Conservation (phyloP, 1,284 basidiomycete species). For the Blastosporella zonata region DNA sequence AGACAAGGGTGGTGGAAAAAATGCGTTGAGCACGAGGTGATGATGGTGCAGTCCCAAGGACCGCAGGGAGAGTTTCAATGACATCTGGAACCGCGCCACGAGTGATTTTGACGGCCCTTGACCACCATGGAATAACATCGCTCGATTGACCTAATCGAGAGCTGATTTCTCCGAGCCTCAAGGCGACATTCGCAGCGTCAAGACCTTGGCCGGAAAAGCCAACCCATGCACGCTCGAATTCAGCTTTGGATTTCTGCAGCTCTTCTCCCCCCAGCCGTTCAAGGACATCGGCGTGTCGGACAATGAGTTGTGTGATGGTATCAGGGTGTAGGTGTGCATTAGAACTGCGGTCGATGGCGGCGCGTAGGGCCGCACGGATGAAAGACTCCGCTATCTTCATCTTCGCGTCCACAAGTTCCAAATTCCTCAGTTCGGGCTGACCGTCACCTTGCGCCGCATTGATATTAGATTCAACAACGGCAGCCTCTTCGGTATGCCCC, state of each 20-base stretch:
- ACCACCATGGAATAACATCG: constrained; percentile 68
- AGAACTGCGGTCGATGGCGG: constrained; percentile 38
- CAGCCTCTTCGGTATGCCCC: constrained; percentile 51
- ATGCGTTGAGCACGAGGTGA: constrained; percentile 70
- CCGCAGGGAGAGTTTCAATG: constrained; percentile 25
- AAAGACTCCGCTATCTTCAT: constrained; percentile 53
- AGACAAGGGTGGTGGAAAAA: constrained; percentile 62
- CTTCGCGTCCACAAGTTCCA: constrained; percentile 49
- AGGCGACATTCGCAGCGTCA: constrained; percentile 54
- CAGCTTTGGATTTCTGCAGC: constrained; percentile 54
- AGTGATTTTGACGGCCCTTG: constrained; percentile 47
- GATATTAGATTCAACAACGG: constrained; percentile 36
- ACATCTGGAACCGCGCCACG: constrained; percentile 21
- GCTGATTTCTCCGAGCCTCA: constrained; percentile 65
- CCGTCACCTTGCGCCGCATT: constrained; percentile 33
- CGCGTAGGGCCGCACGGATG: constrained; percentile 48
- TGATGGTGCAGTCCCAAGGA: constrained; percentile 45
- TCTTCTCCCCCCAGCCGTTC: constrained; percentile 67
- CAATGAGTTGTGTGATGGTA: constrained; percentile 58
- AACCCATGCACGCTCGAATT: constrained; percentile 66
- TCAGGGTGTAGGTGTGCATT: constrained; percentile 43
- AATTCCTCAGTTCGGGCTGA: constrained; percentile 32
- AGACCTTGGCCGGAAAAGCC: constrained; percentile 37
- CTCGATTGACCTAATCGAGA: constrained; percentile 48
- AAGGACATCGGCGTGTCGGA: constrained; percentile 61